Base-by-base conservation (phyloP, 2,329 filamentous ascomycete species). In the Phaeosphaeria sp. region DNA sequence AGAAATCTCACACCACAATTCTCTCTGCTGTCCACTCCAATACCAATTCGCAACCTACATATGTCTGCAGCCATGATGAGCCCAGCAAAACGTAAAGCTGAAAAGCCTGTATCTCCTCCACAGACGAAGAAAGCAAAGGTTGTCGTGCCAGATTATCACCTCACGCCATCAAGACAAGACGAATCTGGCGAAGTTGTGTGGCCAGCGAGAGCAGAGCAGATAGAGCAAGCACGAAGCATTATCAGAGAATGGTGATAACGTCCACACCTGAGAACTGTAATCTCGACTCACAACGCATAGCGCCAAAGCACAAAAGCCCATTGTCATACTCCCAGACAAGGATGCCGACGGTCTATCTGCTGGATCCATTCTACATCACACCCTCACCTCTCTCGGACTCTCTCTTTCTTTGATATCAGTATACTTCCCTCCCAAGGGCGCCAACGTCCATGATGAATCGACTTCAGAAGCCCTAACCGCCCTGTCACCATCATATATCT, bases 261-360 rank as follows among this genome's bases (percentile, higher is more conserved):
- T 9, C 25, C 25, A n/a, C 15, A 6, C 27, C 48, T 15, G n/a
- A 27, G 6, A 56, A n/a, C 18, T 13, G 45, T 6, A 18, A 4
- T 2, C 15, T 27, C 5, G 40, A 11, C 59, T 60, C 55, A 70
- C 33, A 2, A 18, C 20, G 20, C 4, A 11, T 60, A 88, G 87
- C 71, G 86, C 82, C 18, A 66, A 77, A 17, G 76, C 84, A 11
- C 74, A 81, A 9, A 80, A 85, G 55, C 79, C 76, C 36, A 85
- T 83, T 1, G 73, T 90, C 18, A 86, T 91, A 15, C 81, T 90
- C 0, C 89, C 89, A 0, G 88, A 91, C 68, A 90, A 90, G 67
- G 88, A 90, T 64, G 87, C 87, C 2, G 88, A 91, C 71, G 89
- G 88, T 0, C 77, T 91, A 2, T 84, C 84, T 2, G 86, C 88